A percentile compares a stretch with the other conserved stretches of the same genome.
phyloP scores from a whole-genome alignment of 2,329 filamentous ascomycete species.

The Colletotrichum paranaense region DNA sequence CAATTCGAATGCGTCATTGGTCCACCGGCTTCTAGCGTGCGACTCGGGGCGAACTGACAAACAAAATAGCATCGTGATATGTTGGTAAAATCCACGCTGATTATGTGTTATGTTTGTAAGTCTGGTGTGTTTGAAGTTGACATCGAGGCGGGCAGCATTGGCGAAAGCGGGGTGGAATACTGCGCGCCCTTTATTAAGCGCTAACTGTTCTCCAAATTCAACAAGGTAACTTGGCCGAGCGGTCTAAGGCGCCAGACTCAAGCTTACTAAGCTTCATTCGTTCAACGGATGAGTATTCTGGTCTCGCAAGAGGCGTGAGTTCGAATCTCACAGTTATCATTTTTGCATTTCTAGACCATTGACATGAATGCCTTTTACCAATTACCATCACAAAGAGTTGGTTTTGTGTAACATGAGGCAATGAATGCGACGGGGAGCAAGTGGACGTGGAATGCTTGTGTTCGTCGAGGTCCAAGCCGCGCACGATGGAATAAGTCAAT shows the following conservation, averaged over 20 bases:
- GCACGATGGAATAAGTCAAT: neutral
- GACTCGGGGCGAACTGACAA: no score
- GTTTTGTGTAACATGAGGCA: neutral
- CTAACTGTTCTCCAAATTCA: neutral
- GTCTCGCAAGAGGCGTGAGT: slow-evolving; percentile 22
- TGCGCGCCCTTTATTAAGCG: no score
- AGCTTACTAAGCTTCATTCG: slow-evolving; percentile 6
- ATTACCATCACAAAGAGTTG: neutral
- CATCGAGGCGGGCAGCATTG: no score
- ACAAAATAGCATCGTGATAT: no score
- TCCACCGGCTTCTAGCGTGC: no score
- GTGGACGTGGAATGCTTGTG: neutral
- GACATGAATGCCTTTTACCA: neutral
- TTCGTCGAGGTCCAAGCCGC: neutral
- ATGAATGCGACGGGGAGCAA: neutral
- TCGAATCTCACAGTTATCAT: slow-evolving; percentile 22
- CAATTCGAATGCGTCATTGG: no score
- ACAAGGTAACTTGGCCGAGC: slow-evolving; percentile 18
- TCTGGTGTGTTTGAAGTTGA: no score
- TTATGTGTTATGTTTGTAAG: no score
- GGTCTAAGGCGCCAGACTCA: slow-evolving; percentile 22
- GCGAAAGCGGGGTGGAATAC: no score
- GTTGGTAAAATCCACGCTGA: no score
- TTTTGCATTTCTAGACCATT: neutral
- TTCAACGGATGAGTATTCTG: slow-evolving; percentile 5